These are phyloP conservation scores for Fusarium heterosporum DNA, from an alignment of 2,329 filamentous ascomycete genomes.

Conservation along the genomic window DNA sequence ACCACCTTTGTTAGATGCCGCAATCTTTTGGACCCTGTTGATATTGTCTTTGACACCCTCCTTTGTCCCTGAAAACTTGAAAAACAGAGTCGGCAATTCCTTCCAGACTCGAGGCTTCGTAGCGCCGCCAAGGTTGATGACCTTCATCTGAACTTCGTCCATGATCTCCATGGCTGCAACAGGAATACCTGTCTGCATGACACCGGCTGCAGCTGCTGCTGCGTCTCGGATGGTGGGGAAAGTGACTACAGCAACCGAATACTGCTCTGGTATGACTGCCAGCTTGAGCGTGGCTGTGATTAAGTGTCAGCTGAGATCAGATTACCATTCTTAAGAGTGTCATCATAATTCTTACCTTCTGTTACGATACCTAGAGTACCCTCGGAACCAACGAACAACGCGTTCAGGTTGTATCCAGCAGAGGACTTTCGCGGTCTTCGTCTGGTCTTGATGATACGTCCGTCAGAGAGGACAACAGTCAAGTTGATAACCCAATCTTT, in stretches of 20 bases:
- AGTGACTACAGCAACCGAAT: conserved; percentile 81
- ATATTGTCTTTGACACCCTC: conserved; percentile 84
- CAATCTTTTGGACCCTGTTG: conserved; percentile 73
- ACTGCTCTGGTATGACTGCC: conserved; percentile 79
- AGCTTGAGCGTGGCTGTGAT: conserved; percentile 77
- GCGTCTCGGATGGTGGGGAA: conserved; percentile 83
- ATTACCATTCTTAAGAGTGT: background rate
- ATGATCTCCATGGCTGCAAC: conserved; percentile 86
- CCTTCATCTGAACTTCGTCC: conserved; percentile 88
- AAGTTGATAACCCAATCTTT: conserved; percentile 89
- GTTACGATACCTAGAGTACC: conserved; percentile 85
- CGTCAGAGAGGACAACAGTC: conserved; percentile 83
- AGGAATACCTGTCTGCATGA: conserved; percentile 80
- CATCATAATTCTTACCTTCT: conserved; percentile 61
- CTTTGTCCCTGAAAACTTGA: conserved; percentile 86
- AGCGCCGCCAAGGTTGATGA: conserved; percentile 79
- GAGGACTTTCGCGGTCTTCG: conserved; percentile 82
- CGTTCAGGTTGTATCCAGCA: conserved; percentile 85
- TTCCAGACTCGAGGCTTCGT: conserved; percentile 78
- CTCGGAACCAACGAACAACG: conserved; percentile 83
- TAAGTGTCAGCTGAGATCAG: conserved; percentile 10
- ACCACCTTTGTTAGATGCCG: conserved; percentile 71
- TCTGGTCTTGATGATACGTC: conserved; percentile 82
- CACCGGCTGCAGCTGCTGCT: conserved; percentile 76
- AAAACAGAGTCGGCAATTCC: conserved; percentile 82